phyloP scores from a whole-genome alignment of 2,329 filamentous ascomycete genomes.

The Diaporthe destruens region DNA sequence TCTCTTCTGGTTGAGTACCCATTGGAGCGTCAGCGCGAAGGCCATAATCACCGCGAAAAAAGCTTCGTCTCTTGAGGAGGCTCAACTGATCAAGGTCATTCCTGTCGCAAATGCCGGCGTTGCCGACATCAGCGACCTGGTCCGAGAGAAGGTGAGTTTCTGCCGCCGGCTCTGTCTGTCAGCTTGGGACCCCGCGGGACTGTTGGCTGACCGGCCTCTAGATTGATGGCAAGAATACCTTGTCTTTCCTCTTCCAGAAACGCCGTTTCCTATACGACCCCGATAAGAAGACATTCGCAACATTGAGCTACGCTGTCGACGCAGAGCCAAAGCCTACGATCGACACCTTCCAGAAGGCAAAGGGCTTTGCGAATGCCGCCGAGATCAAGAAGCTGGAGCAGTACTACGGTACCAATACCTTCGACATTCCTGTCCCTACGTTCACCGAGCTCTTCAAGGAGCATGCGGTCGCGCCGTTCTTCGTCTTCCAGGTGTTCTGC shows the following conservation, averaged over 20 bases:
- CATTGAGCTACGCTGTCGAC: conserved; percentile 87
- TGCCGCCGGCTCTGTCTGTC: conserved; percentile 27
- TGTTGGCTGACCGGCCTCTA: conserved; percentile 49
- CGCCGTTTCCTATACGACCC: conserved; percentile 90
- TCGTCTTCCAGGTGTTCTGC: conserved; percentile 99
- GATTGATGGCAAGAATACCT: conserved; percentile 79
- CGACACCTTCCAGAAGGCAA: conserved; percentile 81
- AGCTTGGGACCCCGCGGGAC: background rate
- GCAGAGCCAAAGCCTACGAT: conserved; percentile 84
- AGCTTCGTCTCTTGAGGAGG: conserved; percentile 77
- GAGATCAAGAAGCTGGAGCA: conserved; percentile 86
- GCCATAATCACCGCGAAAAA: conserved; percentile 83
- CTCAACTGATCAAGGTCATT: conserved; percentile 91
- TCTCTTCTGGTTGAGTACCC: conserved; percentile 93
- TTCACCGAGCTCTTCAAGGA: conserved; percentile 98
- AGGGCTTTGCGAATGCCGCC: conserved; percentile 79
- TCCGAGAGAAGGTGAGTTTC: conserved; percentile 74
- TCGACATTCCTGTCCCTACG: conserved; percentile 96
- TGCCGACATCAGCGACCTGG: conserved; percentile 86
- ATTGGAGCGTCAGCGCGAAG: conserved; percentile 94
- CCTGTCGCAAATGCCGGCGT: conserved; percentile 90
- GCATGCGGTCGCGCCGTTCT: conserved; percentile 98
- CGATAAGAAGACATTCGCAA: conserved; percentile 80
- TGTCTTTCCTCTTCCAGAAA: conserved; percentile 98
- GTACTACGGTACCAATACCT: conserved; percentile 95